Base-by-base conservation (phyloP, 495 filamentous ascomycete species). In the Oleoguttula mirabilis region DNA sequence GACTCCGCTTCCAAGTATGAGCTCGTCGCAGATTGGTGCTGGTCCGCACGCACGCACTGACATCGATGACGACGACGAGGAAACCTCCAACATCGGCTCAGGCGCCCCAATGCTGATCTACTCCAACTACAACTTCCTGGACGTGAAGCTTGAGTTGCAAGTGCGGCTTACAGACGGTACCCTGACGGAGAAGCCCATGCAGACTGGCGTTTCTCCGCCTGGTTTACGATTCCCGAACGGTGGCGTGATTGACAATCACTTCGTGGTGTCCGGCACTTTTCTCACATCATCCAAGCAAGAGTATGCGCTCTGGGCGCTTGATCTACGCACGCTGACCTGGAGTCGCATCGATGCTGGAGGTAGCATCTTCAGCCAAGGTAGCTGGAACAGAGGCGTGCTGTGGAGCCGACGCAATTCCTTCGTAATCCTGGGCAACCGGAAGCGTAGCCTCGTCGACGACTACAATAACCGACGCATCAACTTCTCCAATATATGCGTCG, bases 381-480 rank as follows among this genome's bases (percentile, higher is more conserved):
- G 88, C 56, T 98, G 90, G 90, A 96, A 96, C 52, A 71, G 90
- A 39, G 90, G 90, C 23, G 72, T 96, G 2, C 61, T 98, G 30
- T 98, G 90, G 90, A 77, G 83, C 45, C 76, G 87, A 32, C 72
- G 92, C 39, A 98, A 93, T 56, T 78, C 82, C 1, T 98, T 95
- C 62, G 85, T 98, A 31, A 85, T 98, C 46, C 70, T 98, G 16
- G 90, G 90, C 17, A 88, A 94, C 58, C 76, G 88, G 21, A 90
- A 86, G 60, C 69, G 90, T 34, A 93, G 81, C 44, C 67, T 96
- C n/a, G 88, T 95, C 0, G 92, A 98, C 45, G 90, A 98, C 55
- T 98, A 98, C 54, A 95, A 95, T 46, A 88, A 98, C 51, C 82
- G 90, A 10, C 78, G 92, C 11, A 93, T 96, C 63, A 98, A 98